Conservation (phyloP, 2,329 filamentous ascomycete genomes). For the Cladosporium oxysporum region DNA sequence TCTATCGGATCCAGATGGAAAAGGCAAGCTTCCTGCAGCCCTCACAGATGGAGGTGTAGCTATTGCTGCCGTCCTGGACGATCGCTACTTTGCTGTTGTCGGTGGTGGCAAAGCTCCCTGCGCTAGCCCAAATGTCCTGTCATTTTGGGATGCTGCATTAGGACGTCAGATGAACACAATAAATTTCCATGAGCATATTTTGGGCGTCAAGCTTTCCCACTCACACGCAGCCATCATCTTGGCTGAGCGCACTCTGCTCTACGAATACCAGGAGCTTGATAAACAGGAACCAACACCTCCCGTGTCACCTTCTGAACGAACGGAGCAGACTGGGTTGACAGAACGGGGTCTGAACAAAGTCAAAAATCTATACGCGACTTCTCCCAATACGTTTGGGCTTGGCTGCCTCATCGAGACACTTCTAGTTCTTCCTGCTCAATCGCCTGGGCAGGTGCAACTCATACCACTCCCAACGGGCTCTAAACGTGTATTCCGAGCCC, state of each 20-base stretch:
- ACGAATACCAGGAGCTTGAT: conserved; percentile 34
- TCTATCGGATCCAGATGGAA: conserved; percentile 18
- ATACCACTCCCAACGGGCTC: conserved; percentile 76
- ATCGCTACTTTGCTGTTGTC: conserved; percentile 75
- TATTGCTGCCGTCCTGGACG: conserved; percentile 37
- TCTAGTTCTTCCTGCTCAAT: conserved; percentile 84
- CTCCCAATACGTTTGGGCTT: conserved; percentile 78
- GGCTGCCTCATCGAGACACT: conserved; percentile 73
- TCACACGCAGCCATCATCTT: conserved; percentile 78
- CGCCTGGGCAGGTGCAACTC: conserved; percentile 83
- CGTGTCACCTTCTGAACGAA: conserved; percentile 58
- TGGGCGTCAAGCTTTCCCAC: conserved; percentile 75
- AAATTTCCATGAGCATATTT: conserved; percentile 76
- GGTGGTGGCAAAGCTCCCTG: conserved; percentile 68
- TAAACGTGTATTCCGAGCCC: conserved; percentile 91
- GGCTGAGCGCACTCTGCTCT: conserved; percentile 32
- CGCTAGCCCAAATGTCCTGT: conserved; percentile 35
- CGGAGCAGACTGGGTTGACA: conserved; percentile 17
- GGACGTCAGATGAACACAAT: conserved; percentile 74
- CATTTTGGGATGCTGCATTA: conserved; percentile 85
- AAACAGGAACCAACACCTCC: conserved; percentile 40
- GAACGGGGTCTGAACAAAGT: conserved; percentile 32
- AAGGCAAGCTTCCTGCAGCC: neutral
- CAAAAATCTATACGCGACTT: conserved; percentile 74
- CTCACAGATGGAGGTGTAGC: conserved; percentile 29